These are phyloP conservation scores for Fusarium euwallaceae DNA, from an alignment of 2,329 filamentous ascomycete species.

Conservation along the genomic window DNA sequence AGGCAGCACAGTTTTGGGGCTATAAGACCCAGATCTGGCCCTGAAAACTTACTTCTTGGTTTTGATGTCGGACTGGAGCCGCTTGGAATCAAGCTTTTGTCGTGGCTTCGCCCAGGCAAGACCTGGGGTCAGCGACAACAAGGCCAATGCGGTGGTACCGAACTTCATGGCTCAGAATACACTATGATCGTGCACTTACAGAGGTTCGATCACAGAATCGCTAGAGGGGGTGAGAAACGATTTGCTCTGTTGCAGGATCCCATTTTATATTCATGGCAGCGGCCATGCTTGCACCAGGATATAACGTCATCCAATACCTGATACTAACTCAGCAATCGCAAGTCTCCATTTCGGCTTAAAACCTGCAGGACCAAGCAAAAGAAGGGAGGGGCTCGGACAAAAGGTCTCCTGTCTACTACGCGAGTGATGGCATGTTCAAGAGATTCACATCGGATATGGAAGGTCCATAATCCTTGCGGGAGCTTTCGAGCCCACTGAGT, in stretches of 20 bases:
- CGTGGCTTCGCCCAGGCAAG: conserved; percentile 15
- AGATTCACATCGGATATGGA: conserved; percentile 27
- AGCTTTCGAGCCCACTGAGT: background rate
- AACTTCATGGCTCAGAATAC: conserved; percentile 15
- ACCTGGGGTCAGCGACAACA: conserved; percentile 24
- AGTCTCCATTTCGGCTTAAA: background rate
- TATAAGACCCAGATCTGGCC: background rate
- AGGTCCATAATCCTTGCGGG: conserved; percentile 17
- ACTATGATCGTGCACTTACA: background rate
- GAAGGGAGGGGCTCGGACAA: background rate
- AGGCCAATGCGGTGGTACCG: conserved; percentile 9
- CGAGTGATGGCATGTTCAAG: conserved; percentile 6
- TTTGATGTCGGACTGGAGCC: conserved; percentile 31
- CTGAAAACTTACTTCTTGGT: conserved; percentile 23
- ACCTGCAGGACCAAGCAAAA: background rate
- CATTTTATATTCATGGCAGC: background rate
- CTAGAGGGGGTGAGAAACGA: background rate
- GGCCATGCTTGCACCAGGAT: background rate
- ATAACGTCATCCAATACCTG: background rate
- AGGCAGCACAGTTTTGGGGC: background rate
- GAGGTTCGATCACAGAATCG: background rate
- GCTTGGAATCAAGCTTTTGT: conserved; percentile 32
- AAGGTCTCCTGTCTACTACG: background rate
- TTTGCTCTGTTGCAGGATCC: background rate
- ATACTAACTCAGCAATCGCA: background rate